Percentiles rank a stretch among this genome's conserved stretches.
Conservation (phyloP, 139 green algal species). For the Haematococcus sp. region DNA sequence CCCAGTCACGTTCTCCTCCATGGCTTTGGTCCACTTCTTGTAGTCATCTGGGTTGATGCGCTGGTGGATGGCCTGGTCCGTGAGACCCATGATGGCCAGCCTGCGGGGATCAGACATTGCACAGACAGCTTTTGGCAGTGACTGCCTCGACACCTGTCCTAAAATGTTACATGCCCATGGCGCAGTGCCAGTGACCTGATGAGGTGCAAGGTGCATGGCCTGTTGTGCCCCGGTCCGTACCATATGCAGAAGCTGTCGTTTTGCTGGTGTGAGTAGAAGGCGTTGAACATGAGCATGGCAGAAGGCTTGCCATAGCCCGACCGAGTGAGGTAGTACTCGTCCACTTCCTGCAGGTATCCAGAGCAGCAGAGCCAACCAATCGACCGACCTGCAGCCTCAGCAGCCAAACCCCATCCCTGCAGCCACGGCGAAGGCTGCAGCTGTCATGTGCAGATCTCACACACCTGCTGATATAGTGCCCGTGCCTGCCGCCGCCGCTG, state of each 20-base stretch:
- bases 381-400: not conserved
- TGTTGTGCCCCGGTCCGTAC: constrained; percentile 18
- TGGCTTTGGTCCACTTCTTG: constrained; percentile 17
- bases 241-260: constrained; percentile 72
- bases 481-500: not conserved
- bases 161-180: no score
- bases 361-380: not conserved
- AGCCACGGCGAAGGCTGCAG: not conserved
- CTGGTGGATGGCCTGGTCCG: constrained; percentile 87
- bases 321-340: constrained; percentile 57
- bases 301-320: constrained; percentile 71
- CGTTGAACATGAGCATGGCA: constrained; percentile 64
- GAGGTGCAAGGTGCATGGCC: not conserved
- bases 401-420: not conserved
- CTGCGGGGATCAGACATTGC: constrained; percentile 28
- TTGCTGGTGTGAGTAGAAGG: constrained; percentile 54
- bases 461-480: not conserved
- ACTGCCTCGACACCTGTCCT: no score
- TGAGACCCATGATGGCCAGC: constrained; percentile 81
- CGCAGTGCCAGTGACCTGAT: not conserved
- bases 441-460: not conserved
- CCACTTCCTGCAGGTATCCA: constrained; percentile 12
- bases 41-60: constrained; percentile 59
- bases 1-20: constrained; percentile 26
- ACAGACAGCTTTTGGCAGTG: not conserved